Conservation (phyloP, 345 rosid species). For the Lagerstroemia speciosa region DNA sequence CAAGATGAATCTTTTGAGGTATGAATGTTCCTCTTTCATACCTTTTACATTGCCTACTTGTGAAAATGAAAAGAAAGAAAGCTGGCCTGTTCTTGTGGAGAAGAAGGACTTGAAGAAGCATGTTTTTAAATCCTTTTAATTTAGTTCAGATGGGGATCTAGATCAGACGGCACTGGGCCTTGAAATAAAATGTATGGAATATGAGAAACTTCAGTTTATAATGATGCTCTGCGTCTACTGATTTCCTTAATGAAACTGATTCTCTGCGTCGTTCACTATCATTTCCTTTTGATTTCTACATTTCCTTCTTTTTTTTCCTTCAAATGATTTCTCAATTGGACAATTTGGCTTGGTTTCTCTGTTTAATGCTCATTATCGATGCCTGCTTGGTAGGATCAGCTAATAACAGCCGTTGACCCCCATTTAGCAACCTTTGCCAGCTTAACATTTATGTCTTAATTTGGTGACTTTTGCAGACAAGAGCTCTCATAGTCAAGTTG, state of each 20-base stretch:
- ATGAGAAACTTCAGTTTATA: neutral
- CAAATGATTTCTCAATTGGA: neutral
- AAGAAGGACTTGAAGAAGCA: too few relatives aligned
- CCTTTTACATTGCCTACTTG: neutral
- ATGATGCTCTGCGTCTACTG: neutral
- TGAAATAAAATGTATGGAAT: neutral
- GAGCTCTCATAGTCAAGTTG: slow-evolving; percentile 41
- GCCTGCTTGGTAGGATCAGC: neutral
- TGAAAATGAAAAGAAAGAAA: neutral
- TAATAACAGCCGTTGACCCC: neutral
- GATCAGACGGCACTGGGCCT: neutral
- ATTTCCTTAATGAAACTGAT: too few relatives aligned
- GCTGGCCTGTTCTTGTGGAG: neutral
- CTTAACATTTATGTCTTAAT: neutral
- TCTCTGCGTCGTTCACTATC: neutral
- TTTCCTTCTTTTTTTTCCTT: neutral
- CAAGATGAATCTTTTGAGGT: slow-evolving; percentile 8
- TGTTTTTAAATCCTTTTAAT: neutral
- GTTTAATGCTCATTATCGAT: neutral
- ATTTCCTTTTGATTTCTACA: neutral
- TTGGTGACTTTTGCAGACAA: slow-evolving; percentile 25
- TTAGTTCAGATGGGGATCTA: neutral
- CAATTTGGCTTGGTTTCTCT: neutral
- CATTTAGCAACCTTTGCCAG: neutral
- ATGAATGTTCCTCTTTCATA: neutral